Conservation (phyloP, 352 stramenopile species). For the Pythium pyrilobum region DNA sequence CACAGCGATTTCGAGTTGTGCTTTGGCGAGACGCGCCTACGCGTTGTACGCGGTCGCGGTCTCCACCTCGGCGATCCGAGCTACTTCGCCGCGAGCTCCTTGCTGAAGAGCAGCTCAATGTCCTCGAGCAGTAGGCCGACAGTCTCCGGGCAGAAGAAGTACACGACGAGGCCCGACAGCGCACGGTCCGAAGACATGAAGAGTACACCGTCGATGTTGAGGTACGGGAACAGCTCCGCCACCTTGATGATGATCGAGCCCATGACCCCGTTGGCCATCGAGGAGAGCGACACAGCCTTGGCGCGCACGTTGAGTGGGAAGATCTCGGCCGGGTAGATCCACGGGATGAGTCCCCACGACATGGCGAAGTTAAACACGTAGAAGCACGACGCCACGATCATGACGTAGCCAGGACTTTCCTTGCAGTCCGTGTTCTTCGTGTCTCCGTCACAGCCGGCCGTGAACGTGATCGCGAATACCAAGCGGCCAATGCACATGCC, state of each 20-base stretch:
- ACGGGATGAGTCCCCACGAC: conserved; percentile 39
- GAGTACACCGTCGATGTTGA: conserved; percentile 38
- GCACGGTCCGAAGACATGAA: conserved; percentile 30
- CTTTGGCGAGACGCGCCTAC: too few relatives aligned
- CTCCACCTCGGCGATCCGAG: too few relatives aligned
- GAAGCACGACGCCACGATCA: conserved; percentile 27
- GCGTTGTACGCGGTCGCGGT: too few relatives aligned
- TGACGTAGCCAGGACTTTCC: conserved; percentile 16
- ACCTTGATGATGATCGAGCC: conserved; percentile 26
- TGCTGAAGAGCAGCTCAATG: conserved; percentile 27
- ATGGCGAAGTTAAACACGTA: conserved; percentile 42
- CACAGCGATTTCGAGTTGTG: too few relatives aligned
- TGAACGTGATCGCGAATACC: conserved; percentile 27
- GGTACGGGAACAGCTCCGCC: conserved; percentile 34
- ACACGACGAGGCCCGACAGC: conserved; percentile 22
- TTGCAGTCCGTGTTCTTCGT: conserved; percentile 15
- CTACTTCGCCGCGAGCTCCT: too few relatives aligned
- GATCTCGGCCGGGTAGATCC: conserved; percentile 48
- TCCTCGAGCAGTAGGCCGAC: conserved; percentile 29
- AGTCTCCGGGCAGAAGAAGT: conserved; percentile 29
- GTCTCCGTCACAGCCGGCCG: conserved; percentile 22
- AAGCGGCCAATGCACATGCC: conserved; percentile 36
- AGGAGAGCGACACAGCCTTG: conserved; percentile 24
- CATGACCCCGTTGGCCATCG: conserved; percentile 15
- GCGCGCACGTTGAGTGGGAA: conserved; percentile 36